These are phyloP conservation scores for Coemansia sp. DNA, from an alignment of 371 early-diverging fungal genomes.

Conservation along the genomic window DNA sequence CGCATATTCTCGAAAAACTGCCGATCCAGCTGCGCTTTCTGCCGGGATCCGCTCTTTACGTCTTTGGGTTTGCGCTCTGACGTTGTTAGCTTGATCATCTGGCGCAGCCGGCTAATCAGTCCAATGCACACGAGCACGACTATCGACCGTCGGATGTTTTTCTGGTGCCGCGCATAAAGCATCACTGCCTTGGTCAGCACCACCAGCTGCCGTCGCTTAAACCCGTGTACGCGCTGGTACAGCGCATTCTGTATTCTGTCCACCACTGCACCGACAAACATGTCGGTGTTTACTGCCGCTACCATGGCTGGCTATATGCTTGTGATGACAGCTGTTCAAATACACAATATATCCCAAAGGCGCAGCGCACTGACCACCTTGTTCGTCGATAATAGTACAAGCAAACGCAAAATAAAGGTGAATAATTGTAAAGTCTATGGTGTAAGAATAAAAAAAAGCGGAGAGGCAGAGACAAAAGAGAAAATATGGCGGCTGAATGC, in stretches of 20 bases:
- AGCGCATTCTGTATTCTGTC: conserved; percentile 31
- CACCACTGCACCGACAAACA: conserved; percentile 28
- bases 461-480: background rate
- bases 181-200: conserved; percentile 31
- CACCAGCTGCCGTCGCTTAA: conserved; percentile 39
- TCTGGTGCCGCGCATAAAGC: conserved; percentile 53
- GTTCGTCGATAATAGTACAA: too few species aligned
- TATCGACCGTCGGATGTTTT: conserved; percentile 53
- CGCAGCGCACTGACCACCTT: too few species aligned
- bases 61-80: conserved; percentile 62
- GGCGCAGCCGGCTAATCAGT: conserved; percentile 65
- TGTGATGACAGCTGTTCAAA: too few species aligned
- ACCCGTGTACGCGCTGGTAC: conserved; percentile 23
- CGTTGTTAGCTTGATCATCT: conserved; percentile 74
- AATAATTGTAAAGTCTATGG: background rate
- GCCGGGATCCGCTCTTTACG: conserved; percentile 58
- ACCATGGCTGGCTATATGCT: conserved; percentile 7
- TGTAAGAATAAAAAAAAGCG: background rate
- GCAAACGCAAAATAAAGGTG: too few species aligned
- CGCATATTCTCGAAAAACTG: conserved; percentile 75
- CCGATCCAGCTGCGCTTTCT: conserved; percentile 51
- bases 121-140: conserved; percentile 78
- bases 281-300: conserved; percentile 31
- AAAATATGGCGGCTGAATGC: background rate
- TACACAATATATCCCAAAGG: too few species aligned